phyloP scores from a whole-genome alignment of 768 basidiomycete genomes.

The Hygrophoropsis aurantiaca region DNA sequence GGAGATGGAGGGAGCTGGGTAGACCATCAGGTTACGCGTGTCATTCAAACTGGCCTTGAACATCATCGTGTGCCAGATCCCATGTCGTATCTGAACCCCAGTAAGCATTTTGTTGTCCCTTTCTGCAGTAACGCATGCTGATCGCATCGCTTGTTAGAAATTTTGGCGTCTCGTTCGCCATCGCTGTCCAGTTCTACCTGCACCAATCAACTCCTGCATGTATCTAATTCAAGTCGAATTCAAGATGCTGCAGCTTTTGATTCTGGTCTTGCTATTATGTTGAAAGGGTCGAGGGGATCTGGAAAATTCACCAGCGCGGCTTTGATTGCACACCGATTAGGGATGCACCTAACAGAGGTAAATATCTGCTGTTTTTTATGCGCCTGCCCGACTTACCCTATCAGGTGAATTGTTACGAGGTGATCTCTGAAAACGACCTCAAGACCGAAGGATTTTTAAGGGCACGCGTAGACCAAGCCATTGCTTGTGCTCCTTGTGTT shows the following conservation, averaged over 20 bases:
- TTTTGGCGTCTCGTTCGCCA: too few relatives aligned
- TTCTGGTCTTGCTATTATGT: conserved; percentile 66
- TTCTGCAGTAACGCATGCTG: not conserved
- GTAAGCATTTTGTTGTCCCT: conserved; percentile 35
- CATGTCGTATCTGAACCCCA: conserved; percentile 45
- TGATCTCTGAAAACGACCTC: conserved; percentile 73
- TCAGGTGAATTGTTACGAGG: conserved; percentile 86
- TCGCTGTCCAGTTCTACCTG: conserved; percentile 3
- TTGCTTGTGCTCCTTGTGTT: conserved; percentile 79
- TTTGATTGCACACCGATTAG: conserved; percentile 58
- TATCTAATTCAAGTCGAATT: conserved; percentile 60
- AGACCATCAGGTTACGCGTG: conserved; percentile 67
- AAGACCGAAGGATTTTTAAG: conserved; percentile 74
- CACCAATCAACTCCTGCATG: conserved; percentile 51
- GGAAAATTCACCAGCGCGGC: conserved; percentile 75
- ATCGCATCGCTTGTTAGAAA: too few relatives aligned
- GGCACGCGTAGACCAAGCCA: conserved; percentile 75
- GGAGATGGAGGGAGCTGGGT: conserved; percentile 87
- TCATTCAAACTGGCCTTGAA: conserved; percentile 80
- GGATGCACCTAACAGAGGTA: conserved; percentile 82
- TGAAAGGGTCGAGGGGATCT: conserved; percentile 77
- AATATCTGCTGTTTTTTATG: conserved; percentile 1
- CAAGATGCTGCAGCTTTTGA: conserved; percentile 57
- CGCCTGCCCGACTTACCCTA: too few relatives aligned
- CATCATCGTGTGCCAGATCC: conserved; percentile 59